phyloP scores from a whole-genome alignment of 1,284 basidiomycete species.

The Uromyces viciae-fabae region DNA sequence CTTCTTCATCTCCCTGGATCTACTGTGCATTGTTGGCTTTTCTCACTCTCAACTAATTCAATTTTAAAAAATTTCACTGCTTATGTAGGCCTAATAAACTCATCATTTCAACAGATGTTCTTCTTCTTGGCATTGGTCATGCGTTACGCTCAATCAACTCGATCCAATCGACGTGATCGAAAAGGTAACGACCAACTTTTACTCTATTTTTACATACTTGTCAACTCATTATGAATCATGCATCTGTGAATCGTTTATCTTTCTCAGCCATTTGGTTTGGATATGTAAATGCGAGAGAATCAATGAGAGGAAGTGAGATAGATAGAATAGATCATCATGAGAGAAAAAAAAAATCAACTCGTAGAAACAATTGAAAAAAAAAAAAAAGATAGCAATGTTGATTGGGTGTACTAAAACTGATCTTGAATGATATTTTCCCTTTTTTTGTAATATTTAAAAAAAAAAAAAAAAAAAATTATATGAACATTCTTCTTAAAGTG shows the following conservation, averaged over 20 bases:
- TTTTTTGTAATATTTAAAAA: background rate
- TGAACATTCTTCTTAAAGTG: background rate
- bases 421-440: slow-evolving; percentile 8
- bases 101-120: slow-evolving; percentile 18
- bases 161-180: slow-evolving; percentile 35
- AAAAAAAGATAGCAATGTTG: background rate
- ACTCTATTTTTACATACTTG: background rate
- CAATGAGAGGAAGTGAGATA: background rate
- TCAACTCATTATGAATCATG: background rate
- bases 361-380: background rate
- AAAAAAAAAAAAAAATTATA: background rate
- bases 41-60: too few species aligned
- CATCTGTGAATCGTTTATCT: background rate
- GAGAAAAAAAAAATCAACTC: background rate
- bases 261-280: too few species aligned
- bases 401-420: background rate
- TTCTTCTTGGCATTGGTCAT: slow-evolving; percentile 35
- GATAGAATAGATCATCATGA: background rate
- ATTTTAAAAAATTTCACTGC: too few species aligned
- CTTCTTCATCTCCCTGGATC: background rate
- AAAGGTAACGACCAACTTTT: background rate
- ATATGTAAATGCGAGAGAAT: too few species aligned
- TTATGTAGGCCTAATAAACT: too few species aligned
- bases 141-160: slow-evolving; percentile 24
- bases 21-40: slow-evolving; percentile 1